These are phyloP conservation scores for Entophlyctis helioformis DNA, from an alignment of 192 early-diverging fungal genomes.

Conservation along the genomic window DNA sequence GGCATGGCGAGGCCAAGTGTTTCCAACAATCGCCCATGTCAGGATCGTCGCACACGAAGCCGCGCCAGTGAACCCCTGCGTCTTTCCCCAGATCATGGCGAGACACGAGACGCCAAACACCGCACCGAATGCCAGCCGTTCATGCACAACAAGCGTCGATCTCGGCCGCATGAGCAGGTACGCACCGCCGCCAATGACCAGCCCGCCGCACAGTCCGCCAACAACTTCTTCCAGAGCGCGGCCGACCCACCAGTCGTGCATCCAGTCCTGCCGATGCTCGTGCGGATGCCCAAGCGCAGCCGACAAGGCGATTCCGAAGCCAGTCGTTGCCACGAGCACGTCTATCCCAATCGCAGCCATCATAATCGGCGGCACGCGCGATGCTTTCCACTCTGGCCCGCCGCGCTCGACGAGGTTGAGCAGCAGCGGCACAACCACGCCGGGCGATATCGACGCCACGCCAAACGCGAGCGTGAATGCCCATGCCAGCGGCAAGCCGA, in stretches of 20 bases:
- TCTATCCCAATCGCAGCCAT: slow-evolving; percentile 17
- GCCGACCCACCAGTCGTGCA: slow-evolving; percentile 12
- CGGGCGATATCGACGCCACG: slow-evolving; percentile 18
- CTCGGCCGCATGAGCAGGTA: slow-evolving; percentile 3
- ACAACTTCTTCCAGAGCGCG: slow-evolving; percentile 16
- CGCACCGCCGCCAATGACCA: slow-evolving; percentile 7
- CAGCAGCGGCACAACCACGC: slow-evolving; percentile 25
- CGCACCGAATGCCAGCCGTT: no score
- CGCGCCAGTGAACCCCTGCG: background rate
- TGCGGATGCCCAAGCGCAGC: slow-evolving; percentile 20
- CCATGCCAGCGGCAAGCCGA: slow-evolving; percentile 16
- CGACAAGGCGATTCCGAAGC: slow-evolving; percentile 21
- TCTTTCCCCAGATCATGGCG: no score
- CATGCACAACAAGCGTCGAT: no score
- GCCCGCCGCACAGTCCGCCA: slow-evolving; percentile 15
- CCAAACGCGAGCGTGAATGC: slow-evolving; percentile 21
- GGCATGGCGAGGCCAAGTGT: slow-evolving; percentile 11
- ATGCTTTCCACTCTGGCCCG: slow-evolving; percentile 8
- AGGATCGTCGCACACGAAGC: no score
- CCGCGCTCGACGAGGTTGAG: slow-evolving; percentile 12
- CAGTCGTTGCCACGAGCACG: slow-evolving; percentile 14
- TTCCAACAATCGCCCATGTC: slow-evolving; percentile 9
- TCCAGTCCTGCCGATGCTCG: slow-evolving; percentile 3
- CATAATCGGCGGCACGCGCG: slow-evolving; percentile 16
- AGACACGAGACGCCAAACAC: no score